These are phyloP conservation scores for Talaromyces pinophilus DNA, from an alignment of 2,329 filamentous ascomycete species.

Conservation along the genomic window DNA sequence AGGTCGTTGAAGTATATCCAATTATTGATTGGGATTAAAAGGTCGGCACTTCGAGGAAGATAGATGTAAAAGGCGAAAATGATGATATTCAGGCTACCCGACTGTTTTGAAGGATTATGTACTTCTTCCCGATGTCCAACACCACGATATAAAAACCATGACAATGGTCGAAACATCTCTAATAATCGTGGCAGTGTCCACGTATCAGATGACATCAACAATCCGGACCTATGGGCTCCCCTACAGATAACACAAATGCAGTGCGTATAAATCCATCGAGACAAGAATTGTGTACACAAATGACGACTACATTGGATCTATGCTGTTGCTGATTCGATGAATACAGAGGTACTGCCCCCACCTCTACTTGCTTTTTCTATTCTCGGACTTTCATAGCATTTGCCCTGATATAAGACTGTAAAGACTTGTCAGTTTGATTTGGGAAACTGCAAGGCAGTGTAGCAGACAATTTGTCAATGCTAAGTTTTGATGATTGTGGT, in stretches of 20 bases:
- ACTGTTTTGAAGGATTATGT: not conserved
- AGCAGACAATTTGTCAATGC: not conserved
- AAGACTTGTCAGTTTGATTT: not conserved
- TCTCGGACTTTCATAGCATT: not conserved
- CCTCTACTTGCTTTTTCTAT: too few species aligned
- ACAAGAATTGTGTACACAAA: not conserved
- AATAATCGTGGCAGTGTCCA: constrained; percentile 9
- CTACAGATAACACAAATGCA: not conserved
- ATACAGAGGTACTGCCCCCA: not conserved
- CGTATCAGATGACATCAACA: not conserved
- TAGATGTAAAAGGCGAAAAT: not conserved
- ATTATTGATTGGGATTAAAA: not conserved
- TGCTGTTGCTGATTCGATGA: not conserved
- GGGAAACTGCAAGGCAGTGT: not conserved
- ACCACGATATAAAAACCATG: not conserved
- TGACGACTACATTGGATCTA: not conserved
- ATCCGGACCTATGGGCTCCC: not conserved
- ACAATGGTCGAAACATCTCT: not conserved
- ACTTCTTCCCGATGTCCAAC: not conserved
- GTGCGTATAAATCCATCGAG: not conserved
- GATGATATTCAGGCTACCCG: not conserved
- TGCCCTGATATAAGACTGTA: not conserved
- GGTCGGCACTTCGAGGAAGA: not conserved
- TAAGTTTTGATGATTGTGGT: not conserved
- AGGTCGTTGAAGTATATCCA: not conserved